Base-by-base conservation (phyloP, 1,284 basidiomycete species). In the Flammula alnicola region DNA sequence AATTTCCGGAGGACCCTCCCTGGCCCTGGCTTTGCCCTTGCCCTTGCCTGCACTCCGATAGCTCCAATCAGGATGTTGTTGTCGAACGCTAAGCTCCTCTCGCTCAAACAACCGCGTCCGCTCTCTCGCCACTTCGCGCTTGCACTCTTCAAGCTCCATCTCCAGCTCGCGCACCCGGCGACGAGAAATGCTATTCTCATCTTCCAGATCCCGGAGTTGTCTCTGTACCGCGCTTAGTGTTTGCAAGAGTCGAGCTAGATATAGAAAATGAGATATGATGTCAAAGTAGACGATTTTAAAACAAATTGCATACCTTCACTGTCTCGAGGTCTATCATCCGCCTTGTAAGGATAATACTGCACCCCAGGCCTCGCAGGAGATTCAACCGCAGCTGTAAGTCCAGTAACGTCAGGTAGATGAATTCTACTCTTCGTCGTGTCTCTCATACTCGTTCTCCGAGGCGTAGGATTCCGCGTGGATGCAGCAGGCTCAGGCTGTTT, bases 81-180 rank as follows among this genome's bases (percentile, higher is more conserved):
- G 68, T 40, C 73, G 63, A 5, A 69, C 63, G 19, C 74, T 70
- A 3, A 64, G 53, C 37, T 79, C 77, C 54, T 83, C 81, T 36
- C 75, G 73, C 50, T 83, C 80, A 36, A 83, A 65, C 9, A 88
- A 73, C 16, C 79, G 71, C 2, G 84, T 83, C 8, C 87, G 77
- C 61, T 91, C 88, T 44, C 73, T 71, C 1, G 73, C 76, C 4
- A 90, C 88, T 37, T 91, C 86, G 17, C 78, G 77, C 63, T 86
- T 88, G 59, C 88, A 91, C 3, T 80, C 76, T 55, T 91, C 86
- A 2, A 95, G 76, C 63, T 95, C 93, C 43, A 78, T 72, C 67
- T 95, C 93, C 4, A 95, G 77, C 61, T 95, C 92, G 31, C 82
- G 73, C 16, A 95, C 87, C 10, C 92, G 78, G 16, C 87, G 74